Base-by-base conservation (phyloP, 1,139 yeast genomes). In the Waltiozyma solani region DNA sequence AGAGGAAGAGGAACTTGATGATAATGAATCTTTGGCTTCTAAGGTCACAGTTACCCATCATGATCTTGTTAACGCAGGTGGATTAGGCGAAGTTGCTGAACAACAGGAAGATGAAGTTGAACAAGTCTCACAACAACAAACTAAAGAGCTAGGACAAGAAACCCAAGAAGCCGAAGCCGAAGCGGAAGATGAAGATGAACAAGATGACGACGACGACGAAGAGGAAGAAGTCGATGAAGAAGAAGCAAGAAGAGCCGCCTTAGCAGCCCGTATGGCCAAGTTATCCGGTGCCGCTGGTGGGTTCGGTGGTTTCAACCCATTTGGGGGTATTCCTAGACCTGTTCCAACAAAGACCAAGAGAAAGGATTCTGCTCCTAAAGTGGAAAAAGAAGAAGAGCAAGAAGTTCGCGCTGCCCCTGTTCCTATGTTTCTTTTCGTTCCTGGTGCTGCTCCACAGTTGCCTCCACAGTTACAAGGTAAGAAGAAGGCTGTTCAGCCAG, bases 231-330 rank as follows among this genome's bases (percentile, higher is more conserved):
- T 72, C 34, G 89, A 80, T 34, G 81, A 79, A 36, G 97, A 87
- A 56, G 96, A 86, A 48, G 68, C 80, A 15, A 76, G 81, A 44
- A 74, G 94, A 52, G 73, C 82, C 42, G 86, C 79, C 14, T 68
- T 91, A 41, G 80, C 95, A 26, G 96, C 85, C 50, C 75, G 97
- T 48, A 91, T 91, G 96, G 98, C 99, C 17, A 86, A 82, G 52
- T 73, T 93, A 21, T 84, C 97, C 0, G 96, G 95, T 13, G 80
- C 94, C 56, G 93, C 81, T 61, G 91, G 91, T 29, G 86, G 85
- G 2, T 73, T 76, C 69, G 85, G 84, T 4, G 76, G 79, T 63
- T 69, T 72, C 40, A 59, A 71, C 49, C 80, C 80, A 37, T 63
- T 71, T 59, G 65, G 67, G 41, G 64, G 54, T 63, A 74, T 54